phyloP scores from a whole-genome alignment of 345 rosid genomes.

The Angophora floribunda region DNA sequence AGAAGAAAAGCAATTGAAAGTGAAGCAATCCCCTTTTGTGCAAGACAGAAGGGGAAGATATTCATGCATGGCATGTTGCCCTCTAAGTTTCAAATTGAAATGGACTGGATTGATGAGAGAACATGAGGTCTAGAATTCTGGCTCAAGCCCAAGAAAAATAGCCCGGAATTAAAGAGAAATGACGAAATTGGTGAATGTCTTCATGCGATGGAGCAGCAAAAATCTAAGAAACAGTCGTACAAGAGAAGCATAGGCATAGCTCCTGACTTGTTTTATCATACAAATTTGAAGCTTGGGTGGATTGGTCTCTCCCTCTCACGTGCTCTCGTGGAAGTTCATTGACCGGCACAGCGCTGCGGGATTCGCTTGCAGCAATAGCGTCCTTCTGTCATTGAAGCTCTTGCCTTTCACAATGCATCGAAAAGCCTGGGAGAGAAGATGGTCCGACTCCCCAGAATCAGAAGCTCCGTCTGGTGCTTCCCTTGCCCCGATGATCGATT shows the following conservation, averaged over 20 bases:
- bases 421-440: conserved; percentile 33
- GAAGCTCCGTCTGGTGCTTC: neutral
- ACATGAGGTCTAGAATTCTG: neutral
- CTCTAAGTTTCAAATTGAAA: neutral
- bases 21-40: neutral
- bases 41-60: neutral
- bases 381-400: conserved; percentile 3
- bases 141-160: neutral
- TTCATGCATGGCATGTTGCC: neutral
- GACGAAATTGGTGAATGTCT: neutral
- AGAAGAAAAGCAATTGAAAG: neutral
- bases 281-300: neutral
- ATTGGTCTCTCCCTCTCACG: conserved; percentile 2
- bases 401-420: conserved; percentile 19
- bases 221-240: neutral
- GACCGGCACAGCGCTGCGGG: conserved; percentile 74
- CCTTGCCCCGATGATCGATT: conserved; percentile 7
- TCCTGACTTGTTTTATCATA: neutral
- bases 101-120: neutral
- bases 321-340: conserved; percentile 53
- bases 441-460: neutral
- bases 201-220: neutral
- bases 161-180: neutral
- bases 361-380: conserved; percentile 50
- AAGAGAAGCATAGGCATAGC: neutral